Evolutionary conservation across 352 stramenopile species (phyloP), one percentile per base, ranked within the genome.

Genomic region (Thraustochytrium striatum): DNA sequence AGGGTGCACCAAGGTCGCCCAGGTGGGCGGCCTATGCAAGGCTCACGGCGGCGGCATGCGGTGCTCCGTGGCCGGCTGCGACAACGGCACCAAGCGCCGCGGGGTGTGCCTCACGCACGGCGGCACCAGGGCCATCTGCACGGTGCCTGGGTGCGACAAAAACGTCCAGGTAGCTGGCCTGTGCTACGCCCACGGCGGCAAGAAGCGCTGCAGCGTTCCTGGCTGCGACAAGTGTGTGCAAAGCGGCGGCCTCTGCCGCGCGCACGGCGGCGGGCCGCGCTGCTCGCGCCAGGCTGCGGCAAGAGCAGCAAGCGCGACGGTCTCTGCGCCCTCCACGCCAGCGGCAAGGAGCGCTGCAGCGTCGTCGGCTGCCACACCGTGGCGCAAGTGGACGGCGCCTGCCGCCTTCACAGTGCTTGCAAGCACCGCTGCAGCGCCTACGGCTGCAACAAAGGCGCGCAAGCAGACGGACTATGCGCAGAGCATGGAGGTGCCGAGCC

Each of bases 61-160:
- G 30, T 75, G 65, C 50, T 41, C 39, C 65, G 43, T 25, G 16
- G 39, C 44, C 50, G 41, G 65, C n/a, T 75, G 65, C 65, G 28
- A 75, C 1, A 88, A 88, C 30, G 79, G 57, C 59, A 57, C 70
- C 91, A 82, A 93, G 9, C 86, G 91, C 21, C 89, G 89, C n/a
- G 89, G 89, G 39, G 44, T 50, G 28, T 65, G 65, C 65, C 39
- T 41, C 41, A 41, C 65, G 52, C 65, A 75, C 65, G 91, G 91
- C 33, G 91, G 91, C 44, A 90, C 90, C 19, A 91, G 92, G 61
- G 91, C 91, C 72, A n/a, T n/a, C n/a, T 95, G 91, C 81, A 44
- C 52, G 3, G 33, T 83, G 8, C 53, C 43, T 2, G 84, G 79
- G 0, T 88, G 85, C 81, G n/a, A 75, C 1, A 88, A 88, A 13